Evolutionary conservation across 306 rosid genomes (phyloP), one percentile per base, ranked within the genome.

Genomic region (Cucurbita moschata): DNA sequence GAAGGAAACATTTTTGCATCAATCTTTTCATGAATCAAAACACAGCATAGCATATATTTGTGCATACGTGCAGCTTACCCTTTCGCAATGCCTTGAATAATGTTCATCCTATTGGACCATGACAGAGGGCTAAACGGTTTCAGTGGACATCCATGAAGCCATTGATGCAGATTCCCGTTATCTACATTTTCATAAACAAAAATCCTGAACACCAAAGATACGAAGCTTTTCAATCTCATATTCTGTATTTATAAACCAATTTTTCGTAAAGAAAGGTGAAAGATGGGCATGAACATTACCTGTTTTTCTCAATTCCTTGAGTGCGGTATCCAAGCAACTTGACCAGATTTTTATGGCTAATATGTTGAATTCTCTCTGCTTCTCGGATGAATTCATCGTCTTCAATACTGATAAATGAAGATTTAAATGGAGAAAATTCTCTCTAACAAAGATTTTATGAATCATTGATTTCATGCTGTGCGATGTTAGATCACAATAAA

Each of bases 61-160:
- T 15, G 9, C 49, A 37, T 61, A 16, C 26, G 39, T 61, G 49
- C 50, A 76, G 68, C 85, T 77, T 73, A 90, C 96, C 96, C 94
- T 81, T 80, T 86, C 55, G 96, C 90, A 10, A 88, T 84, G 76
- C 86, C 86, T 47, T 42, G 80, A 50, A 90, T 81, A 72, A 88
- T 85, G 23, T 86, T 82, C 76, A 79, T 37, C 80, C 94, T 81
- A 18, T 51, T 77, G 38, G 64, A 51, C 96, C 94, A 90, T 50
- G 90, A 63, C n/a, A 90, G 85, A 80, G 87, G 85, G 77, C 86
- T 85, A 30, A 49, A 49, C 72, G 70, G 61, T 46, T 61, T 72
- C 75, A 44, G 76, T 23, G 88, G 80, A 74, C 67, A 81, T 62
- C 77, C 81, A 79, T 88, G 92, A 77, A 88, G 91, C 92, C 92